Base-by-base conservation (phyloP, 2,329 filamentous ascomycete species). In the Onygenales sp. region DNA sequence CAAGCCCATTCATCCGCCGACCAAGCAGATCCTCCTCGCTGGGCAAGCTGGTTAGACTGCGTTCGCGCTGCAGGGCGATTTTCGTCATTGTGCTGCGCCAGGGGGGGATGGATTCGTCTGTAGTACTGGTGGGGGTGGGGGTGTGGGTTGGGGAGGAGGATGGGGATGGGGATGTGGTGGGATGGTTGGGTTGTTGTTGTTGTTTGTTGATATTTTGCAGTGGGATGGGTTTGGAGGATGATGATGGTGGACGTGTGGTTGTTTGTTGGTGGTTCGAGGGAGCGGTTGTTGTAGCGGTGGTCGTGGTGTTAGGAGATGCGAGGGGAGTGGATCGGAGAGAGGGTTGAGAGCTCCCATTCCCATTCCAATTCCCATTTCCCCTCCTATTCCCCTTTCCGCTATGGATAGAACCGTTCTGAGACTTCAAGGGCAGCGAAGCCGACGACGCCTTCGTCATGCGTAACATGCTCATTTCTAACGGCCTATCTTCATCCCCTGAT, bases 401-500 rank as follows among this genome's bases (percentile, higher is more conserved):
- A 27, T 27, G 21, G 21, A 5, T 27, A 27, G 21, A 27, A 27
- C 21, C 21, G 21, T 27, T 27, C 21, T 27, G 21, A 27, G 21
- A 27, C 21, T 27, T 27, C 21, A 27, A 27, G 5, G 21, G 21
- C 21, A 27, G 21, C 21, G 21, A 50, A 50, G 31, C 51, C 11
- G 27, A 43, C 42, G 2, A 46, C n/a, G n/a, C 35, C 36, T 48
- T 50, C 17, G 21, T 53, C 57, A 53, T 61, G 53, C 27, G 58
- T 46, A 77, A 79, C 75, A 85, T 81, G 61, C 79, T 83, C 75
- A 95, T 95, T 69, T 95, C 91, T 8, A 96, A 69, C 3, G 89
- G 87, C 17, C 76, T 72, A 51, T 94, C 90, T 58, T 95, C 90
- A 36, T 93, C 89, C 0, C 83, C 87, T 9, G 84, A 86, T 75